Percentiles rank a stretch among this genome's conserved stretches.
phyloP scores from a whole-genome alignment of 2,329 filamentous ascomycete species.

The Curvularia sp. region DNA sequence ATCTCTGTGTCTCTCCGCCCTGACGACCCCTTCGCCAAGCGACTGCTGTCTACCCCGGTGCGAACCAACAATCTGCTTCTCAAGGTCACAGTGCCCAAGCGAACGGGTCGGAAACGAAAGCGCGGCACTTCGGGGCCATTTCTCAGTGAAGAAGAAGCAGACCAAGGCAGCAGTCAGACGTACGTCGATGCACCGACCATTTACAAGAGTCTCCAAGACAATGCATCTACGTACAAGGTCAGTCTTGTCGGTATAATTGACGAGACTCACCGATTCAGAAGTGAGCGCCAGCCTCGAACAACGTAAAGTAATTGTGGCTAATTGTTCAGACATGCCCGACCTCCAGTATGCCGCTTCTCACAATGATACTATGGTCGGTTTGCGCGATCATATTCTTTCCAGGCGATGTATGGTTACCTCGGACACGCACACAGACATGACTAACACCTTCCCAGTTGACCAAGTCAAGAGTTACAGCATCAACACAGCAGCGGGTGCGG shows the following conservation, averaged over 20 bases:
- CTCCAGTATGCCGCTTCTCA: slow-evolving; percentile 79
- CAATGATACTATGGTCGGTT: slow-evolving; percentile 72
- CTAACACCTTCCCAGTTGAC: slow-evolving; percentile 52
- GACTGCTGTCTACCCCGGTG: slow-evolving; percentile 77
- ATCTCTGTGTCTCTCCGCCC: slow-evolving; percentile 78
- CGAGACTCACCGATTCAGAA: slow-evolving; percentile 85
- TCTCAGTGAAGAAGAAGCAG: slow-evolving; percentile 43
- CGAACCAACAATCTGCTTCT: slow-evolving; percentile 83
- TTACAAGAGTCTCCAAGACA: slow-evolving; percentile 72
- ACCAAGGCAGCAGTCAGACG: slow-evolving; percentile 9
- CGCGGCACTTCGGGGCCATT: slow-evolving; percentile 74
- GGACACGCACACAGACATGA: neutral
- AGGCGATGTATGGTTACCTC: slow-evolving; percentile 66
- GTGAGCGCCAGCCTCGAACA: slow-evolving; percentile 47
- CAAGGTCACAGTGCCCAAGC: slow-evolving; percentile 83
- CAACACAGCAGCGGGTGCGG: slow-evolving; percentile 54
- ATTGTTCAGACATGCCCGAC: slow-evolving; percentile 70
- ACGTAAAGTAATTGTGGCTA: slow-evolving; percentile 13
- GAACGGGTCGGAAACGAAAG: slow-evolving; percentile 86
- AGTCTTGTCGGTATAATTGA: slow-evolving; percentile 76
- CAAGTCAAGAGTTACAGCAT: slow-evolving; percentile 68
- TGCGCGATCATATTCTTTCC: slow-evolving; percentile 74
- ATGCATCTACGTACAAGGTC: slow-evolving; percentile 69
- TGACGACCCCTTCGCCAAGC: slow-evolving; percentile 78
- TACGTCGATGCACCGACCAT: slow-evolving; percentile 52